phyloP scores from a whole-genome alignment of 768 basidiomycete species.

The Suillus placidus region DNA sequence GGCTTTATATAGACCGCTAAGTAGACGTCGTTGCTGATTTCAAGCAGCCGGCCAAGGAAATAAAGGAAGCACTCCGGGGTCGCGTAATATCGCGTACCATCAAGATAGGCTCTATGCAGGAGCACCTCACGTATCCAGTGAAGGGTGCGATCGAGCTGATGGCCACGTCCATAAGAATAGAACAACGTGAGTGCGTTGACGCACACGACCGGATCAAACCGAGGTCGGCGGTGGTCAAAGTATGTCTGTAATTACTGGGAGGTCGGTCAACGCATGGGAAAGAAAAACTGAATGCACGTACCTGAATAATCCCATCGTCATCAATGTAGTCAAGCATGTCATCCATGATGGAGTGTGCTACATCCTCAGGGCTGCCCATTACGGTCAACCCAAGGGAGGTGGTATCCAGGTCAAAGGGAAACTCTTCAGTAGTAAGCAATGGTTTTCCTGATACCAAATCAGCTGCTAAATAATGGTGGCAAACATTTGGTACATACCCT shows the following conservation, averaged over 20 bases:
- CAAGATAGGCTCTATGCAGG: slow-evolving; percentile 52
- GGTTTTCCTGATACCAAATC: slow-evolving; percentile 34
- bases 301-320: slow-evolving; percentile 54
- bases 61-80: slow-evolving; percentile 56
- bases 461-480: not conserved
- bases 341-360: slow-evolving; percentile 50
- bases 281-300: slow-evolving; percentile 16
- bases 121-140: slow-evolving; percentile 55
- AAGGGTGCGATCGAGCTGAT: slow-evolving; percentile 46
- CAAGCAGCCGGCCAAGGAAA: slow-evolving; percentile 50
- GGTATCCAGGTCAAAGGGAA: slow-evolving; percentile 60
- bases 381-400: slow-evolving; percentile 57
- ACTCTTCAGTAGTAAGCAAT: slow-evolving; percentile 48
- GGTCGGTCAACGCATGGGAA: not conserved
- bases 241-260: slow-evolving; percentile 43
- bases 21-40: slow-evolving; percentile 31
- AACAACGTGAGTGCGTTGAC: slow-evolving; percentile 54
- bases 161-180: slow-evolving; percentile 50
- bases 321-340: slow-evolving; percentile 57
- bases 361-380: slow-evolving; percentile 31
- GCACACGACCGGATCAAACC: slow-evolving; percentile 57
- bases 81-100: slow-evolving; percentile 58
- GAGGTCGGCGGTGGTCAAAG: slow-evolving; percentile 52
- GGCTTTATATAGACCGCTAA: slow-evolving; percentile 42
- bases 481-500: slow-evolving; percentile 32